Evolutionary conservation across 1,284 basidiomycete species (phyloP).

Genomic region (Singerocomus rubriflavus): DNA sequence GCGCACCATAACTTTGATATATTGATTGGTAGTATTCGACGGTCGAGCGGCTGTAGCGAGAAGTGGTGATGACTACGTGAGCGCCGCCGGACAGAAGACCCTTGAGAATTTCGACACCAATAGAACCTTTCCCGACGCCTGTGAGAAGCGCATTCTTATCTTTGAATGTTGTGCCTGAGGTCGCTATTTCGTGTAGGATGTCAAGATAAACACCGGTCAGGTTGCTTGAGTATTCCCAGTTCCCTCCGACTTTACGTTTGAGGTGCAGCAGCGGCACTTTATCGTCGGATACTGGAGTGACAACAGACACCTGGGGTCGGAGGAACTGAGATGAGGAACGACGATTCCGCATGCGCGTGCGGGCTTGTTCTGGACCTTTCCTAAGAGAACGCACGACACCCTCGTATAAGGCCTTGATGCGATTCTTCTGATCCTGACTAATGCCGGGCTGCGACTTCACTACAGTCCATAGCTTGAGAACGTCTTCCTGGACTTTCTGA

Average conservation of each 20-base stretch:
- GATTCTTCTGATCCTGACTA: constrained; percentile 94
- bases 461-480: constrained; percentile 94
- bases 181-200: constrained; percentile 96
- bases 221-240: constrained; percentile 97
- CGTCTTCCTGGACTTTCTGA: constrained; percentile 95
- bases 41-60: constrained; percentile 88
- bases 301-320: constrained; percentile 76
- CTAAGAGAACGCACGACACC: constrained; percentile 86
- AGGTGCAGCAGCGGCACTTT: constrained; percentile 94
- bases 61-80: constrained; percentile 96
- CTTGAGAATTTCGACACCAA: constrained; percentile 96
- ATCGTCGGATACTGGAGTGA: constrained; percentile 81
- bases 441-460: constrained; percentile 97
- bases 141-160: constrained; percentile 98
- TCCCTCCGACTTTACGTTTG: constrained; percentile 94
- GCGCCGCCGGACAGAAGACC: constrained; percentile 95
- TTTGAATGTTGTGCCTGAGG: constrained; percentile 96
- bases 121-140: constrained; percentile 96
- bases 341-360: constrained; percentile 62
- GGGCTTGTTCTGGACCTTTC: constrained; percentile 59
- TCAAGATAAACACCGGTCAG: constrained; percentile 95
- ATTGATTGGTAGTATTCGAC: constrained; percentile 99
- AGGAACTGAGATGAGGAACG: constrained; percentile 94
- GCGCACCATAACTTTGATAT: constrained; percentile 93
- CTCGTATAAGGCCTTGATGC: constrained; percentile 95